Base-by-base conservation (phyloP, 2,329 filamentous ascomycete genomes). In the Talaromyces sp. region DNA sequence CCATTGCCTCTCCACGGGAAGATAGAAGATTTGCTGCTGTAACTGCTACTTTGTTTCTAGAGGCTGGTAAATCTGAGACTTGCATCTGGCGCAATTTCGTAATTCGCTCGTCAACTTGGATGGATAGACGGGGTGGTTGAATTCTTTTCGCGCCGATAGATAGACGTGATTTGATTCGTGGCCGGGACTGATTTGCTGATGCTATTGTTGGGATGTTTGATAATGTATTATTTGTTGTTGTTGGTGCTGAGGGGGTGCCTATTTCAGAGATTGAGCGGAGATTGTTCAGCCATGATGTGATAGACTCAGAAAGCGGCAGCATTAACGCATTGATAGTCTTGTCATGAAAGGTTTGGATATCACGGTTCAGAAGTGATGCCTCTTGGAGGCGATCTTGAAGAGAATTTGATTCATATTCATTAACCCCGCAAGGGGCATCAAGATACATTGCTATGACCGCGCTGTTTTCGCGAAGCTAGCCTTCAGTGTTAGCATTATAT, bases 371-470 rank as follows among this genome's bases (percentile, higher is more conserved):
- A 13, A 79, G 74, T n/a, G 63, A 63, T n/a, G 27, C 27, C 22
- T 56, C 52, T 39, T 22, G 52, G 14, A 47, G 39, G n/a, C 31
- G 13, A 5, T 64, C 27, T 13, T 22, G 37, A 10, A 41, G 37
- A 24, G 62, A 59, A 22, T 24, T 19, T 10, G 33, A 39, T 39
- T 56, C 54, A 39, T 58, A 52, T 41, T 59, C 56, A 43, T 61
- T 48, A 37, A 72, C 68, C 31, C 65, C 47, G 16, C 69, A 64
- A 9, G 72, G 67, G 3, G 74, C 73, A 19, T 78, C 73, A 7
- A 79, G 70, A 52, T 77, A 79, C n/a, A 79, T 67, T 1, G 73
- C 69, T 59, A 77, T 74, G n/a, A 78, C 69, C 37, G 73, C 71
- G 22, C 77, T 67, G 11, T 71, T 72, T 57, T 78, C 74, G 35